A percentile compares a stretch with the other conserved stretches of the same genome.
These are phyloP conservation scores for Peronospora destructor DNA, from an alignment of 352 stramenopile genomes.

Conservation along the genomic window DNA sequence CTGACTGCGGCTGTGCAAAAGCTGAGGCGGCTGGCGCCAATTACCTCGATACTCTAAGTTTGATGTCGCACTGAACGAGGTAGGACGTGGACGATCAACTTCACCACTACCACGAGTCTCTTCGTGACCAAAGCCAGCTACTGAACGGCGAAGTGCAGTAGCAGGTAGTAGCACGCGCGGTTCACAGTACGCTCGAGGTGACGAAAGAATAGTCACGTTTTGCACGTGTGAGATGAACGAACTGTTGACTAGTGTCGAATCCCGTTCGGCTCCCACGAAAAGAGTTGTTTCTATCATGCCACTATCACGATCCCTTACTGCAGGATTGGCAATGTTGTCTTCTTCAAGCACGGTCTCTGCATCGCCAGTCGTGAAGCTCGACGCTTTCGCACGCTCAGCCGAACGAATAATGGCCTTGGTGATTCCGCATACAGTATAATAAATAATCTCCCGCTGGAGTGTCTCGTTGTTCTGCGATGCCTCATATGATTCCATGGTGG, in stretches of 20 bases:
- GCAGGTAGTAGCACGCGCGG: conserved; percentile 6
- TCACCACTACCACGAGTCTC: not conserved
- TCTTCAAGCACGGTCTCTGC: conserved; percentile 7
- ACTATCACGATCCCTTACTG: conserved; percentile 7
- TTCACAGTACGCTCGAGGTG: conserved; percentile 48
- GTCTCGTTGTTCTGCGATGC: conserved; percentile 66
- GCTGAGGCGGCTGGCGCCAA: conserved; percentile 17
- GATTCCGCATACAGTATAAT: conserved; percentile 76
- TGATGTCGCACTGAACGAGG: conserved; percentile 15
- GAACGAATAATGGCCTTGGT: conserved; percentile 65
- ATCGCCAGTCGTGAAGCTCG: conserved; percentile 15
- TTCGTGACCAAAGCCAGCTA: conserved; percentile 8
- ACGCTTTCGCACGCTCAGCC: conserved; percentile 28
- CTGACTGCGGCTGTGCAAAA: conserved; percentile 23
- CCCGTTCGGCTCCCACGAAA: conserved; percentile 47
- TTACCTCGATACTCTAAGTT: conserved; percentile 6
- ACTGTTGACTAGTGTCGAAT: conserved; percentile 41
- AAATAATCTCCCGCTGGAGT: conserved; percentile 77
- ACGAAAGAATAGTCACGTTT: conserved; percentile 31
- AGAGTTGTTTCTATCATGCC: conserved; percentile 29
- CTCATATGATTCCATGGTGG: conserved; percentile 30
- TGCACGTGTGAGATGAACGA: conserved; percentile 46
- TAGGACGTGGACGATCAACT: conserved; percentile 13
- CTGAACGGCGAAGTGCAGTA: conserved; percentile 6
- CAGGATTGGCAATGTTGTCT: conserved; percentile 25